Evolutionary conservation across 768 basidiomycete genomes (phyloP), one percentile per base, ranked within the genome.

Genomic region (Filobasidium floriforme): DNA sequence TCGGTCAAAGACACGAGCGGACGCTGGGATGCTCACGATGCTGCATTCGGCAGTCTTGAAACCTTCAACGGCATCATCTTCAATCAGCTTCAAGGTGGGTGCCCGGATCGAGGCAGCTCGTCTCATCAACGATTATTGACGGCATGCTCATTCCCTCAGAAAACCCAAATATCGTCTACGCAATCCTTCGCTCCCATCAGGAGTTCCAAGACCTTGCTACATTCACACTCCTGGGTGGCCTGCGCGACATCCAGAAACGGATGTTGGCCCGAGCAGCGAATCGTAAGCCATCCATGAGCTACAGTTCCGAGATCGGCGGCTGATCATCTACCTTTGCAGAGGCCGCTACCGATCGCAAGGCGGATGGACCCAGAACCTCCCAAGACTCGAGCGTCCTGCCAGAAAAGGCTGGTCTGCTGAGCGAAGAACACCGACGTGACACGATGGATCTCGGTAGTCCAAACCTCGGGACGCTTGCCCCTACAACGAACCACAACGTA

Each of bases 131-230:
- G 40, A 7, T 29, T 37, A 14, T 43, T 66, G 44, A 14, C 54
- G 19, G 24, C 54, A 26, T n/a, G 0, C 19, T 1, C 10, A 9
- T 14, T 41, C 62, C n/a, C 29, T n/a, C 84, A 49, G 87, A 89
- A 37, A 98, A 96, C 75, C 87, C 93, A 0, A 89, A 94, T 73
- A 77, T 98, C 43, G 81, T 92, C 59, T 93, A 96, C 75, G 88
- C 87, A 3, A 85, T 98, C 61, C 81, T 98, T 3, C 85, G 88
- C 9, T 84, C 90, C 0, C 89, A 92, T 77, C 87, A 88, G 71
- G 82, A 83, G 1, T 94, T 99, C 75, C 89, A 96, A 75, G 87
- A 89, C 68, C 82, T 99, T 19, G 91, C 91, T 1, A 94, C 89
- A 0, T 94, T 98, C 75, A 96, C 92, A 0, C 82, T 99, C 10